Conservation (phyloP, 331 rosid species). For the Erythrophleum ivorense region DNA sequence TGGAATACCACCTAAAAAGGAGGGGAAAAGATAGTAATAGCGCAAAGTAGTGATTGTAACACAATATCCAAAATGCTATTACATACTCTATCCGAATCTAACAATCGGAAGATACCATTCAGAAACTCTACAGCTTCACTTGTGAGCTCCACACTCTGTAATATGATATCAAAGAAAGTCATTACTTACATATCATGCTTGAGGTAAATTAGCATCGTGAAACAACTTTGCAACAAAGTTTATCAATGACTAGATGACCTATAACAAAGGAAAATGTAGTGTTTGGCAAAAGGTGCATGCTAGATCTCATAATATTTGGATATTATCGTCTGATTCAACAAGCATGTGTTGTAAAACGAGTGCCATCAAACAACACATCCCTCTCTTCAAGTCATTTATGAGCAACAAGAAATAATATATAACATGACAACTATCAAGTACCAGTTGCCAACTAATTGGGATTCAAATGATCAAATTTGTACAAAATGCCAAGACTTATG, state of each 20-base stretch:
- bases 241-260: slow-evolving; percentile 12
- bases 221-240: slow-evolving; percentile 24
- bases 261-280: slow-evolving; percentile 21
- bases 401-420: slow-evolving; percentile 16
- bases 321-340: slow-evolving; percentile 34
- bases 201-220: slow-evolving; percentile 34
- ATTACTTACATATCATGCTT: slow-evolving; percentile 26
- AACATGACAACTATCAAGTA: slow-evolving; percentile 19
- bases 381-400: slow-evolving; percentile 20
- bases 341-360: slow-evolving; percentile 25
- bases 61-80: slow-evolving; percentile 27
- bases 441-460: slow-evolving; percentile 27
- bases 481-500: slow-evolving; percentile 16
- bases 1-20: slow-evolving; percentile 38
- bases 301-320: background rate
- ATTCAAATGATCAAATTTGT: slow-evolving; percentile 34
- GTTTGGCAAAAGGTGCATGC: slow-evolving; percentile 17
- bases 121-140: slow-evolving; percentile 87
- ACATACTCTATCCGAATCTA: slow-evolving; percentile 82
- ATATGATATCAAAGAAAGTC: slow-evolving; percentile 40
- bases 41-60: slow-evolving; percentile 28
- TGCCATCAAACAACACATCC: slow-evolving; percentile 24
- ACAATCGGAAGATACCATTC: slow-evolving; percentile 78
- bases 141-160: slow-evolving; percentile 91
- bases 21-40: slow-evolving; percentile 2